Percentiles rank a stretch among this genome's conserved stretches.
These are phyloP conservation scores for Stenocarpella maydis DNA, from an alignment of 2,329 filamentous ascomycete species.

Conservation along the genomic window DNA sequence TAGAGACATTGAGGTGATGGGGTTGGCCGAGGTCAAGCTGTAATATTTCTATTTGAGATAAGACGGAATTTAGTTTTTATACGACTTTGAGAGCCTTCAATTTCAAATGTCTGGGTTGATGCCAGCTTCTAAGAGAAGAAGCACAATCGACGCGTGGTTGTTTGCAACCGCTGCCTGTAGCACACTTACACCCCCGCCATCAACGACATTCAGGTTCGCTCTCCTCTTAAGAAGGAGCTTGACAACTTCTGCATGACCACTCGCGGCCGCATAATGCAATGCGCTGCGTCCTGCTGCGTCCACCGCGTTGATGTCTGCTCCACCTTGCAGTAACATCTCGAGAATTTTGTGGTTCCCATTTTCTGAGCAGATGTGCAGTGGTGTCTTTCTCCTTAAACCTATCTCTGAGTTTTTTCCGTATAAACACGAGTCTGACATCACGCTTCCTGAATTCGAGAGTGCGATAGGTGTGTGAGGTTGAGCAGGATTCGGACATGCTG, in stretches of 20 bases:
- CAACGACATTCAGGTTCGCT: neutral
- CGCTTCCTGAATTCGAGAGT: neutral
- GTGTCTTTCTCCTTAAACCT: neutral
- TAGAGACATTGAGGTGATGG: neutral
- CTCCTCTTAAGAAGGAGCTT: neutral
- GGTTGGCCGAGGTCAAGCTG: neutral
- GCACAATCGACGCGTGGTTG: neutral
- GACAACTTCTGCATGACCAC: neutral
- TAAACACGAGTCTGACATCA: neutral
- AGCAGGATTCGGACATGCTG: neutral
- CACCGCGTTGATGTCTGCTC: neutral
- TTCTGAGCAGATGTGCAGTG: neutral
- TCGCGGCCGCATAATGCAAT: neutral
- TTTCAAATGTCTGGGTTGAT: neutral
- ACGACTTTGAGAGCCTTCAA: neutral
- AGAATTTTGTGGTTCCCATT: conserved; percentile 1
- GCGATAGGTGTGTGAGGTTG: neutral
- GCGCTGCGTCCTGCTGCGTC: neutral
- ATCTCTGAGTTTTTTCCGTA: neutral
- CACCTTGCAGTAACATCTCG: neutral
- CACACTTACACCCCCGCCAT: neutral
- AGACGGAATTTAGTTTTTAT: neutral
- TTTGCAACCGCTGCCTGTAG: neutral
- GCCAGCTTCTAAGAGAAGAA: neutral
- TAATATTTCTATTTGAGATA: neutral